Base-by-base conservation (phyloP, 352 stramenopile genomes). In the Aphanomyces invadans region DNA sequence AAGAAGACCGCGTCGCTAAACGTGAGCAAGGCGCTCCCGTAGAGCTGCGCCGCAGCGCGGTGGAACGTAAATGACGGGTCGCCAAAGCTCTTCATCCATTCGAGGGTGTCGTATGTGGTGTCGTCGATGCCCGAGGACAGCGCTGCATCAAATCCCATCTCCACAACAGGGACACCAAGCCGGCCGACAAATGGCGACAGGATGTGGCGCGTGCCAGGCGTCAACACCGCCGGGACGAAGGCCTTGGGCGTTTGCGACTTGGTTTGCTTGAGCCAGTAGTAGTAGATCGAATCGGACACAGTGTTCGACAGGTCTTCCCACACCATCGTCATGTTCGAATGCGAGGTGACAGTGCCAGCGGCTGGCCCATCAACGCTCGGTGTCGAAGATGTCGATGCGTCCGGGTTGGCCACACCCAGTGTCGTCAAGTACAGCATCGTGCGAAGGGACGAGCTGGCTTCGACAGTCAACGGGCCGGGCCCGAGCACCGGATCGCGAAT, bases 1-100 rank as follows among this genome's bases (percentile, higher is more conserved):
- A 93, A 36, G 44, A 93, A 93, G n/a, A 91, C 75, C 1, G 82
- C 70, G 68, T 93, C 81, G 32, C 78, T 89, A 68, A 89, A 89
- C 23, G 78, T 86, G 15, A 91, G 66, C 66, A 91, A 69, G 31
- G 90, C 76, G 65, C 82, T 89, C 21, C 82, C 82, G 62, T 93
- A 93, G 21, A 93, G 73, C 72, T 62, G 78, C 10, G 84, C 81
- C 19, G 80, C 81, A 0, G 84, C 79, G 29, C 82, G 80, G 49
- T 93, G 81, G 60, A 90, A 90, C 33, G 74, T 74, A 44, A 91
- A 91, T 3, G 70, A 69, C 26, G 84, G 82, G 62, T 93, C 84
- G 19, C 72, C 81, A 51, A 87, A 91, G 46, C 80, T 80, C 29
- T 79, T 90, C 55, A 91, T 82, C 81, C 83, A 91, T n/a, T 84